Conservation (phyloP, 2,329 filamentous ascomycete genomes). For the Emydomyces testavorans region DNA sequence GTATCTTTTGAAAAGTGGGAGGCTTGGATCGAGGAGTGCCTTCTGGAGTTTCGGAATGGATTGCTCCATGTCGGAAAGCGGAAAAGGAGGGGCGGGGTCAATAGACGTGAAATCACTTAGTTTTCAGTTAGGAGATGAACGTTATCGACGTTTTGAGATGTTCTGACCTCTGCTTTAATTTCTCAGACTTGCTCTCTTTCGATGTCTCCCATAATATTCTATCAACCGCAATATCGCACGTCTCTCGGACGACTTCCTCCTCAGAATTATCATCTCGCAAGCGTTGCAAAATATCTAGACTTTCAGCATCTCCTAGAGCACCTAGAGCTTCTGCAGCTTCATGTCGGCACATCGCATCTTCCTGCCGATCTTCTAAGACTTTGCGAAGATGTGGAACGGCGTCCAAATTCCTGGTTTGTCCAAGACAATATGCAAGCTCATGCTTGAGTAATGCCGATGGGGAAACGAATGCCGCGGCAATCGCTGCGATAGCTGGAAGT, state of each 20-base stretch:
- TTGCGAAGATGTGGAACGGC: constrained; percentile 60
- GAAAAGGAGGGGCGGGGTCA: constrained; percentile 82
- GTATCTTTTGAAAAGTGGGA: constrained; percentile 83
- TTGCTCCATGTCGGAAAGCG: constrained; percentile 49
- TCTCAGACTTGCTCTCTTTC: constrained; percentile 58
- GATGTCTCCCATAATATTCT: constrained; percentile 89
- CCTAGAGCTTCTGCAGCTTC: constrained; percentile 93
- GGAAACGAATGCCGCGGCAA: constrained; percentile 74
- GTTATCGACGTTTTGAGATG: constrained; percentile 2
- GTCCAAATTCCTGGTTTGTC: constrained; percentile 69
- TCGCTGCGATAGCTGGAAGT: constrained; percentile 60
- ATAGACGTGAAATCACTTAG: constrained; percentile 85
- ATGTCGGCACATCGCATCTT: constrained; percentile 91
- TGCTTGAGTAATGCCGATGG: constrained; percentile 88
- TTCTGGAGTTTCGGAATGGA: constrained; percentile 64
- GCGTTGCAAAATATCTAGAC: constrained; percentile 59
- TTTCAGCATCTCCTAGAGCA: constrained; percentile 64
- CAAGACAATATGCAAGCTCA: constrained; percentile 92
- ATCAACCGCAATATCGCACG: constrained; percentile 91
- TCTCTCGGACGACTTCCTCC: constrained; percentile 74
- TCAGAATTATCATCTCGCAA: constrained; percentile 67
- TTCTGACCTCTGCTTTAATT: constrained; percentile 64
- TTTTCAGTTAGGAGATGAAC: constrained; percentile 14
- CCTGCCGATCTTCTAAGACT: constrained; percentile 64
- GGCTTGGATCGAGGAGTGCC: constrained; percentile 63